These are phyloP conservation scores for Peronospora destructor DNA, from an alignment of 352 stramenopile species.

Conservation along the genomic window DNA sequence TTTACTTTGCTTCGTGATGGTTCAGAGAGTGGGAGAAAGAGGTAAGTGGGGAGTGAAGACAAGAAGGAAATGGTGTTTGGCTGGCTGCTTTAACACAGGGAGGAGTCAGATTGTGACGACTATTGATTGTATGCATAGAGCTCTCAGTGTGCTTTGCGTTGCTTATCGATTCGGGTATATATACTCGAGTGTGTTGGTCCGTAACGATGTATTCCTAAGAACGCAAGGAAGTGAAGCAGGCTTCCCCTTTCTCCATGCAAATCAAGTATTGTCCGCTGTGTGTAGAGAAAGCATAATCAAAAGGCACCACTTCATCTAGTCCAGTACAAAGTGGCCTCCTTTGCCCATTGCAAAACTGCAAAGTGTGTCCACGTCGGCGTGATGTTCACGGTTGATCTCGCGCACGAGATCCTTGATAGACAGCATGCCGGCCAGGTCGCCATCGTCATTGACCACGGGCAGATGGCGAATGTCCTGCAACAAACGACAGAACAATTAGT, in stretches of 20 bases:
- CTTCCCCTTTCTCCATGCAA: too few relatives aligned
- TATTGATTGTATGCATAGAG: too few relatives aligned
- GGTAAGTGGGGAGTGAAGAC: slow-evolving; percentile 1
- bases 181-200: too few relatives aligned
- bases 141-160: neutral
- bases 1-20: neutral
- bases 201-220: too few relatives aligned
- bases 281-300: neutral
- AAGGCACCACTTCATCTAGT: slow-evolving; percentile 30
- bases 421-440: slow-evolving; percentile 89
- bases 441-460: slow-evolving; percentile 89
- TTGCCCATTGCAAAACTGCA: slow-evolving; percentile 69
- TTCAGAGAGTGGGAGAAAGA: slow-evolving; percentile 15
- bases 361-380: slow-evolving; percentile 75
- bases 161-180: neutral
- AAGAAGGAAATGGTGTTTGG: slow-evolving; percentile 8
- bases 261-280: neutral
- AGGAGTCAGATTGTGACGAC: slow-evolving; percentile 11
- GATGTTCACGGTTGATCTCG: slow-evolving; percentile 74
- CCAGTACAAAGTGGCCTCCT: slow-evolving; percentile 77
- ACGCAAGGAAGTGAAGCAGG: too few relatives aligned
- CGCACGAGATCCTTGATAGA: slow-evolving; percentile 92
- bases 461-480: slow-evolving; percentile 89
- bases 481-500: neutral
- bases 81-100: slow-evolving; percentile 14